Evolutionary conservation across 78 protist genomes (phyloP), one percentile per base, ranked within the genome.

Genomic region (Protostelium mycophagum): DNA sequence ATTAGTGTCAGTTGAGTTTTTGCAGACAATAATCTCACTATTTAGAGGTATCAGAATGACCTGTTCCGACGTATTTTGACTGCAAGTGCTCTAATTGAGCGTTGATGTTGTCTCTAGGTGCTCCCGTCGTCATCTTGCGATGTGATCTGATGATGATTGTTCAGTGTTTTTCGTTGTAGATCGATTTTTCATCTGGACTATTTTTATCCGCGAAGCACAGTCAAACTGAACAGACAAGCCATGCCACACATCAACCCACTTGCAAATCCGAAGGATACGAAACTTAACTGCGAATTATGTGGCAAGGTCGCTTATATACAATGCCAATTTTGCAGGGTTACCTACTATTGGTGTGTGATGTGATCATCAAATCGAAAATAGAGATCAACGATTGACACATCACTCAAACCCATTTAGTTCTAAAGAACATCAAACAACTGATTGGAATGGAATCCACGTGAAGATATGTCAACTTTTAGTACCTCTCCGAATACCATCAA

Each of bases 11-110:
- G 25, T 29, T 16, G 10, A 0, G 1, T 37, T 0, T 36, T 86
- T 37, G 10, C 0, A 28, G 28, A 0, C 1, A 9, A 83, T 83
- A 39, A 84, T 28, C 94, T 37, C 89, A 91, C 94, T 91, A 89
- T 85, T 91, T 91, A n/a, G 94, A 39, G 36, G 87, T 91, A 88
- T 91, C 94, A 35, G 94, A 85, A 85, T 91, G 94, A 38, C 94
- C 94, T n/a, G 94, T 91, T 25, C 94, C 94, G 38, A 91, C 94
- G 85, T 91, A 91, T 84, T 91, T 91, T 86, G 87, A 86, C 39
- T 91, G 94, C 28, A 91, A 88, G 89, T 91, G 94, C 37, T 91
- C 94, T 0, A 91, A 51, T 84, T 91, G 94, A 91, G 92, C 89
- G 37, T 91, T 91, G 83, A 91, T 86, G 84, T 91, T 89, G 63